phyloP scores from a whole-genome alignment of 2,329 filamentous ascomycete species.

The Alternaria postmessia region DNA sequence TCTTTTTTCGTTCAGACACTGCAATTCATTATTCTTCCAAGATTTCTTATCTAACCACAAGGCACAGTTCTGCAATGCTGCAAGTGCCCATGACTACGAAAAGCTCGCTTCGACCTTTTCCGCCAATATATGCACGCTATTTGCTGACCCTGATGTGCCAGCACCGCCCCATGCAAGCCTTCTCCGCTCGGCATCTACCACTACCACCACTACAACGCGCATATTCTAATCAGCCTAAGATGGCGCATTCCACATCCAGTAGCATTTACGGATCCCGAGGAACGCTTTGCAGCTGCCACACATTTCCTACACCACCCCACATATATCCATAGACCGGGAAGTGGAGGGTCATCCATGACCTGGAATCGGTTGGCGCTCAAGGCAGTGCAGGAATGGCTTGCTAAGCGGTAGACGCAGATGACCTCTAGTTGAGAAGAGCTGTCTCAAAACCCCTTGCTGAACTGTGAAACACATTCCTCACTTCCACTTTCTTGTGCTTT shows the following conservation, averaged over 20 bases:
- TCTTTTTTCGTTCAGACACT: not conserved
- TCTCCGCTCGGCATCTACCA: not conserved
- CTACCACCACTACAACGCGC: not conserved
- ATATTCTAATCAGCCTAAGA: not conserved
- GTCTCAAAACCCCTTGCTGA: not conserved
- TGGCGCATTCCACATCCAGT: not conserved
- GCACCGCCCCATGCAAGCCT: not conserved
- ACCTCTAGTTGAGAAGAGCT: not conserved
- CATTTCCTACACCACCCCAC: not conserved
- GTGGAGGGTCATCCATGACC: not conserved
- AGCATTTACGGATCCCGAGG: not conserved
- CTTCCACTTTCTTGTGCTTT: not conserved
- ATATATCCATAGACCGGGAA: not conserved
- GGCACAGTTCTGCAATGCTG: not conserved
- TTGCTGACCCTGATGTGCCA: not conserved
- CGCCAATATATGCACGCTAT: not conserved
- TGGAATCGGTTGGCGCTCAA: not conserved
- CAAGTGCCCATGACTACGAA: not conserved
- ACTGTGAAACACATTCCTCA: not conserved
- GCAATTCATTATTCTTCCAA: not conserved
- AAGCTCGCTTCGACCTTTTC: not conserved
- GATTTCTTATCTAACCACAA: not conserved
- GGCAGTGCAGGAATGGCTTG: not conserved
- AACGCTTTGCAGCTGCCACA: not conserved
- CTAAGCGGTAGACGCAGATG: not conserved